Conservation (phyloP, 106 monocot genomes). For the Cymbidium sinense region DNA sequence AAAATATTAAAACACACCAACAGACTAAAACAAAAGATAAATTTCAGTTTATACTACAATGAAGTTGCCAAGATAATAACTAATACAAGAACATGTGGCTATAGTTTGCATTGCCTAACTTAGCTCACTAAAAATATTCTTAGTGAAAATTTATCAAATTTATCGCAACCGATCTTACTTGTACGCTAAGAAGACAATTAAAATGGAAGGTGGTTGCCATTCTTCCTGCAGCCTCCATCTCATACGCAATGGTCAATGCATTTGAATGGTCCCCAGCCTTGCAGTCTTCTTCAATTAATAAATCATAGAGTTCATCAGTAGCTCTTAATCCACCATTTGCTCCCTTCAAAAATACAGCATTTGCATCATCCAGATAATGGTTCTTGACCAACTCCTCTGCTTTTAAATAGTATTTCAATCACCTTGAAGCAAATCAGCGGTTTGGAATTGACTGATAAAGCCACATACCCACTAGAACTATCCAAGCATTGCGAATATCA, state of each 20-base stretch:
- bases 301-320: conserved; percentile 90
- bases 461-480: conserved; percentile 73
- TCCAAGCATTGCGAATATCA: conserved; percentile 94
- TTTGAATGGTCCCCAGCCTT: conserved; percentile 97
- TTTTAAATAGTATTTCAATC: conserved; percentile 7
- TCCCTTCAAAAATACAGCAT: conserved; percentile 87
- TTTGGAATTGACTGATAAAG: background rate
- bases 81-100: background rate
- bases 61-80: background rate
- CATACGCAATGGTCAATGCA: conserved; percentile 96
- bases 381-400: conserved; percentile 86
- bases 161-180: conserved; percentile 38
- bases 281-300: conserved; percentile 90
- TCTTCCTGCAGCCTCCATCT: conserved; percentile 97
- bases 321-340: conserved; percentile 86
- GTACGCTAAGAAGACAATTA: conserved; percentile 95
- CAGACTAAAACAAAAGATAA: background rate
- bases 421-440: conserved; percentile 8
- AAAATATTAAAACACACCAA: background rate
- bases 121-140: background rate
- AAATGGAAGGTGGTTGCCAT: conserved; percentile 99
- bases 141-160: background rate
- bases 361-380: conserved; percentile 68
- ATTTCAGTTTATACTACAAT: background rate
- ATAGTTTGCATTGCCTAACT: background rate